Conservation (phyloP, 2,329 filamentous ascomycete species). For the Cladosporium sp. region DNA sequence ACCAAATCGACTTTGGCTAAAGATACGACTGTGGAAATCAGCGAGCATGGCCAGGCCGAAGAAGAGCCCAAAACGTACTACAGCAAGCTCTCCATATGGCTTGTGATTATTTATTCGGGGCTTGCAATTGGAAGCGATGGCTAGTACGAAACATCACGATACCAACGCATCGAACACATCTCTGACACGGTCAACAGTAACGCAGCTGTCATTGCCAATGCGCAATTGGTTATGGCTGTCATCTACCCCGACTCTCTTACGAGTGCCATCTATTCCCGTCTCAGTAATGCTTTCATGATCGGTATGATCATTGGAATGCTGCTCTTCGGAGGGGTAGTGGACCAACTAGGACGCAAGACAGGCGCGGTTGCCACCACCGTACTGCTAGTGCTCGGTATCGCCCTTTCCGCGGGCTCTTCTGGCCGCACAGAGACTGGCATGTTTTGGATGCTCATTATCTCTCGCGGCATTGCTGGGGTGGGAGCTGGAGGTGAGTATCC, state of each 20-base stretch:
- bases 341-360: constrained; percentile 37
- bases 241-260: constrained; percentile 37
- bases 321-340: constrained; percentile 35
- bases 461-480: constrained; percentile 47
- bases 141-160: constrained; percentile 24
- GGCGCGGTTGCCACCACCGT: constrained; percentile 38
- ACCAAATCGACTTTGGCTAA: background rate
- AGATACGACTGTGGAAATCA: constrained; percentile 20
- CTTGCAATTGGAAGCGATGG: constrained; percentile 39
- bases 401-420: constrained; percentile 33
- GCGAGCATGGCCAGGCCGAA: constrained; percentile 24
- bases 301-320: constrained; percentile 40
- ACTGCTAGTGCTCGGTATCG: constrained; percentile 37
- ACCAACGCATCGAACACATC: background rate
- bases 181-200: constrained; percentile 23
- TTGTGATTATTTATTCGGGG: constrained; percentile 39
- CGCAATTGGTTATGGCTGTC: constrained; percentile 35
- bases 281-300: constrained; percentile 40
- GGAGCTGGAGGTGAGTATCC: constrained; percentile 54
- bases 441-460: constrained; percentile 48
- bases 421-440: constrained; percentile 34
- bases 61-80: constrained; percentile 21
- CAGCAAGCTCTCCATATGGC: constrained; percentile 35
- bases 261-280: constrained; percentile 31
- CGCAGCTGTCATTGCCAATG: constrained; percentile 38